Evolutionary conservation across 1,284 basidiomycete genomes (phyloP), one percentile per base, ranked within the genome.

Genomic region (Ceratobasidium sp.): DNA sequence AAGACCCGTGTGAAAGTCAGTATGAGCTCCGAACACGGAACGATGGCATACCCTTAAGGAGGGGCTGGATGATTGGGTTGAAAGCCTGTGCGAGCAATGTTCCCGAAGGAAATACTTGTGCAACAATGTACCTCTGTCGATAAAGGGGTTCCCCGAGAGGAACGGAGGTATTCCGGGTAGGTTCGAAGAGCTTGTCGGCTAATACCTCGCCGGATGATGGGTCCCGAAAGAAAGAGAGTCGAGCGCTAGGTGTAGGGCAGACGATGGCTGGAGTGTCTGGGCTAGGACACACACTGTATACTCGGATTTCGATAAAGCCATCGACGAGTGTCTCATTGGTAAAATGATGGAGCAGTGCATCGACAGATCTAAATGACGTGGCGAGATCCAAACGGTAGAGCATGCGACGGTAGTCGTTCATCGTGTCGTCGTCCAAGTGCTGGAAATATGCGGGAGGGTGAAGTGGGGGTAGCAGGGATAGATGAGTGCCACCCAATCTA

Each of bases 351-450:
- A 69, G 53, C 16, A 69, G 41, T n/a, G 50, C 65, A n/a, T 69
- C 65, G 21, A 53, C 26, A 2, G 65, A 69, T 12, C 52, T 18
- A 45, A 69, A 69, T 45, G 65, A 57, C 52, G 65, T 69, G 36
- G 65, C 65, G 34, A 69, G 39, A 57, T 69, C 65, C 41, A 69
- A 36, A 2, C 65, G 65, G 53, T 69, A 69, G 9, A 69, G 52
- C 65, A 69, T 69, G 16, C 65, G 50, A 23, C 65, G 50, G 39
- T 69, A 69, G 65, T 69, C 65, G 32, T 69, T 69, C 65, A 69
- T 69, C 34, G 39, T 36, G 3, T 69, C 65, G 30, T 69, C 65
- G 12, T 69, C 52, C 18, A 43, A 9, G 21, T 23, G 30, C 65
- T 57, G 23, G 39, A 46, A 32, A 23, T 18, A 32, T 14, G 30